Evolutionary conservation across 371 early-diverging fungal species (phyloP), one percentile per base, ranked within the genome.

Genomic region (Mucor indicus): DNA sequence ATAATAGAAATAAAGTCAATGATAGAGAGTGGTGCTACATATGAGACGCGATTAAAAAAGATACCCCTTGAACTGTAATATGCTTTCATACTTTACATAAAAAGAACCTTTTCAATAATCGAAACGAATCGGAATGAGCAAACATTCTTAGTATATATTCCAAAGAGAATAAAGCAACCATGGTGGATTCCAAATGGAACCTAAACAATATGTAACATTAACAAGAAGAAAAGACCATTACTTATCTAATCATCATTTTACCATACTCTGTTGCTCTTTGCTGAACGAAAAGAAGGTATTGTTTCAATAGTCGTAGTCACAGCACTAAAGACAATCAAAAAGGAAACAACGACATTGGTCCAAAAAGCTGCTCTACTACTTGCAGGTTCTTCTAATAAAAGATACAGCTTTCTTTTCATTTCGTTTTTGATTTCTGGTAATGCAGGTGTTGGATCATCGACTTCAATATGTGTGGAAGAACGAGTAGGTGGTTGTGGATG

Each of bases 271-370:
- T 71, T 69, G 22, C 80, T 80, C 38, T 81, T 75, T 2, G 72
- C 68, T 3, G 80, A 79, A 36, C 83, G 80, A 57, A 89, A 85
- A 15, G 87, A 53, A 16, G 92, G 92, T 15, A 92, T 89, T 17
- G 92, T 92, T 71, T 92, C 92, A 27, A 92, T 74, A 8, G 89
- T 90, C 0, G 90, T 85, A 48, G 88, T 80, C n/a, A 89, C 77
- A 7, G 89, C 86, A 60, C 87, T 83, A 29, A 85, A 64, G 2
- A 90, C 79, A 55, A 92, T 92, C 46, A 85, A 64, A 39, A 86
- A 72, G 0, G 89, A 80, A 4, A 92, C 83, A 57, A 87, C 70
- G 16, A 91, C 79, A 52, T 87, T 90, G 31, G 84, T 74, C 40
- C 80, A 71, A 62, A 92, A 90, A 5, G 92, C 92, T 10, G 75